Base-by-base conservation (phyloP, 257 asterid species). In the Scutellaria minor region DNA sequence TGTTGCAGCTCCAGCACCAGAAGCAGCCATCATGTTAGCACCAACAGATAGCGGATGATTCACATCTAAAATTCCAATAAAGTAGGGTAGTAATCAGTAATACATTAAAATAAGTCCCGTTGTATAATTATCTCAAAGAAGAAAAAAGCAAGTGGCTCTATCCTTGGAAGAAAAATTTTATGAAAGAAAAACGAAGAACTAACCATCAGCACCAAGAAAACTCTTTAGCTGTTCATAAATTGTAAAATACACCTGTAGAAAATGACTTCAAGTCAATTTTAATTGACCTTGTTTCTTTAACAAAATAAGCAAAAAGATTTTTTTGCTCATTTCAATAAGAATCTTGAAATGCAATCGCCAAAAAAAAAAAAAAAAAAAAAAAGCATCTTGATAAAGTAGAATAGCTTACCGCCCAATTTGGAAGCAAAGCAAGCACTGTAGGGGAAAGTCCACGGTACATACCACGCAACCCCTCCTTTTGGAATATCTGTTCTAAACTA, bases 1-100 rank as follows among this genome's bases (percentile, higher is more conserved):
- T 50, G 99, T 94, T 37, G 96, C 96, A 77, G 97, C 96, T 74
- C 98, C 97, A 69, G 98, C 97, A 78, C 96, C 97, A 39, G 99
- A 80, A 77, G 99, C 99, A 64, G 97, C 95, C 59, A 85, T 59
- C 96, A 91, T 80, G 64, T 91, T 91, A 60, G 97, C 91, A 81
- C 96, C 95, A 77, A 94, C 15, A 1, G 97, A 83, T 57, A 94
- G 96, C 72, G 82, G 91, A 78, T 88, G 92, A 75, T 72, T 85
- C 70, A 55, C 83, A 75, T 85, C 97, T 90, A 75, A 35, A 74
- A 42, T 72, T 44, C 79, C 79, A 71, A 14, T 78, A 70, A 71
- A 6, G 56, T 11, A 56, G 65, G 57, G 46, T 42, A 72, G 31
- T 35, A 52, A 44, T 68, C 66, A 52, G 45, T 54, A 56, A 72